These are phyloP conservation scores for Annulohypoxylon nitens DNA, from an alignment of 495 filamentous ascomycete species.

Conservation along the genomic window DNA sequence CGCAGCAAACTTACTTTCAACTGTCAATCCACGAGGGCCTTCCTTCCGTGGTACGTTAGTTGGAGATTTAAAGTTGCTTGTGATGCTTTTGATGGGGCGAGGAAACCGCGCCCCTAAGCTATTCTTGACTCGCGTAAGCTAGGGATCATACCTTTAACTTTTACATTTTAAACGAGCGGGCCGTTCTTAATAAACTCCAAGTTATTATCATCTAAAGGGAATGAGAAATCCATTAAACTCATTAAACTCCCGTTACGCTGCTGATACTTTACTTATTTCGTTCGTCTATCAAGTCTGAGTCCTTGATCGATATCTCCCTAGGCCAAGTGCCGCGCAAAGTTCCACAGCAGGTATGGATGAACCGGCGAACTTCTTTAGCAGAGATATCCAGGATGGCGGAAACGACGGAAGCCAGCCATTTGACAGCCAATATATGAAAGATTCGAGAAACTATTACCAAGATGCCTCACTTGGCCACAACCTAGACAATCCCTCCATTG, in stretches of 20 bases:
- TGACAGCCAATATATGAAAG: constrained; percentile 23
- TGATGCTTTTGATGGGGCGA: constrained; percentile 22
- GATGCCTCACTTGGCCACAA: constrained; percentile 11
- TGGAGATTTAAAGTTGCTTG: constrained; percentile 22
- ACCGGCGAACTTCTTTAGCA: constrained; percentile 29
- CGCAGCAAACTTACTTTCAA: constrained; percentile 18
- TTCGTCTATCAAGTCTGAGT: not conserved
- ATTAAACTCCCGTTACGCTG: constrained; percentile 2
- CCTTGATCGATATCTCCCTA: constrained; percentile 7
- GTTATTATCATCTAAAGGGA: not conserved
- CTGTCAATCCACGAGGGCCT: constrained; percentile 16
- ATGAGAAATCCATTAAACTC: constrained; percentile 3
- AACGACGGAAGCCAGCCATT: constrained; percentile 29
- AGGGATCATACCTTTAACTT: constrained; percentile 3
- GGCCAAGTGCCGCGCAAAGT: constrained; percentile 5
- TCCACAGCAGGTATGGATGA: constrained; percentile 40
- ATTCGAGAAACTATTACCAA: constrained; percentile 23
- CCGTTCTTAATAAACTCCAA: not conserved
- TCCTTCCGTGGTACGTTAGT: constrained; percentile 6
- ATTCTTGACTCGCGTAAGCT: constrained; percentile 11
- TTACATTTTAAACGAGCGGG: constrained; percentile 3
- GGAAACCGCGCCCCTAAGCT: not conserved
- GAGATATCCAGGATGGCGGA: constrained; percentile 35
- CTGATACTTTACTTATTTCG: constrained; percentile 29
- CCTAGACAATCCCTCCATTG: constrained; percentile 21